Base-by-base conservation (phyloP, 2,329 filamentous ascomycete species). In the Xylogone sp. region DNA sequence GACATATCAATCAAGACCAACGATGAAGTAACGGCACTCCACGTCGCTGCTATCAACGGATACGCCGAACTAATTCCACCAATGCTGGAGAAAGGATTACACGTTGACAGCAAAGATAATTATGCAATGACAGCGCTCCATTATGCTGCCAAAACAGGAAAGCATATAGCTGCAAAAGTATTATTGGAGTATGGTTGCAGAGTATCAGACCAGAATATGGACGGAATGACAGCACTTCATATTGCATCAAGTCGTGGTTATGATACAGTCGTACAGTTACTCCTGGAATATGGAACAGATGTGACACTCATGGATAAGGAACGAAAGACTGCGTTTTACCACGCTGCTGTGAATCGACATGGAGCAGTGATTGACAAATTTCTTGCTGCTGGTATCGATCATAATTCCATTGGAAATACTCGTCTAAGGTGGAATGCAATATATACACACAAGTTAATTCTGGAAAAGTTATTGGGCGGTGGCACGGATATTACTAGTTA, bases 271-370 rank as follows among this genome's bases (percentile, higher is more conserved):
- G 42, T 53, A 47, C 21, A 16, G 16, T 43, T 46, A 31, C 42
- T 43, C 47, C 7, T 46, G 29, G 45, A 50, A 18, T 27, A 48
- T 21, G 39, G 49, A 21, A n/a, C 44, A 48, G 44, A 50, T 24
- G 45, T 46, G 10, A 24, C 48, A 27, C 19, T 13, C 43, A n/a
- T n/a, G 24, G 50, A 55, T 3, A 45, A 19, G 43, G 8, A 46
- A 29, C 7, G 29, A 53, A 55, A 3, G n/a, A 55, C 52, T 29
- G 48, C 53, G 31, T 48, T 59, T 34, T 47, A 51, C 29, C 50
- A 22, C 42, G 50, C 55, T 31, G 34, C 55, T 44, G 39, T n/a
- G 18, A 55, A 51, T 9, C 68, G 69, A 21, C 59, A 71, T 49
- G 49, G 68, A 1, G 21, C 19, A 2, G 47, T 51, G 4, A 63